A percentile compares a stretch with the other conserved stretches of the same genome.
Evolutionary conservation across 2,329 filamentous ascomycete genomes (phyloP).

Genomic region (Verticillium dahliae): DNA sequence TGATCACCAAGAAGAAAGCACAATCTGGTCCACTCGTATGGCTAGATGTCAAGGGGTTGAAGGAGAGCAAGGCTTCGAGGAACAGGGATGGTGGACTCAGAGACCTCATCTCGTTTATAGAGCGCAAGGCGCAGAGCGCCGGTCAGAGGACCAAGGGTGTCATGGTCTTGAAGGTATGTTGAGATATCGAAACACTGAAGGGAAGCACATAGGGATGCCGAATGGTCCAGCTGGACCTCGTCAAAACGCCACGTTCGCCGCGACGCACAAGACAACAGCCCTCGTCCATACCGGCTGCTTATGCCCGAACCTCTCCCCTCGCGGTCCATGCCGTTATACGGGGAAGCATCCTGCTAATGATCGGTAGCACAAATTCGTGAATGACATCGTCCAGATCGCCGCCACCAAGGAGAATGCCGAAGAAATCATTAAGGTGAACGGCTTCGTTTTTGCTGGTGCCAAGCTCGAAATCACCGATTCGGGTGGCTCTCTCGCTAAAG

Average conservation of each 20-base stretch:
- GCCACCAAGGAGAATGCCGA: constrained; percentile 58
- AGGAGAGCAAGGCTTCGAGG: constrained; percentile 59
- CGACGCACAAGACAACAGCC: constrained; percentile 29
- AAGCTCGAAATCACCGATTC: constrained; percentile 49
- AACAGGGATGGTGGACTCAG: constrained; percentile 62
- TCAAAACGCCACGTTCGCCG: constrained; percentile 11
- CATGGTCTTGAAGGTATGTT: constrained; percentile 74
- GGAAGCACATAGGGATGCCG: constrained; percentile 17
- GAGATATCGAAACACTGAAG: constrained; percentile 24
- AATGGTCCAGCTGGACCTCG: constrained; percentile 27
- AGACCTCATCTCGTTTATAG: constrained; percentile 60
- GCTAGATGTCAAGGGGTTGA: constrained; percentile 55
- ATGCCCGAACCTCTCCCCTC: constrained; percentile 15
- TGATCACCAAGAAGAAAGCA: constrained; percentile 10
- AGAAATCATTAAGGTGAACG: constrained; percentile 61
- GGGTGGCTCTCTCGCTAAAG: constrained; percentile 33
- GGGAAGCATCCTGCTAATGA: constrained; percentile 56
- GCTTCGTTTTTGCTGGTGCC: constrained; percentile 61
- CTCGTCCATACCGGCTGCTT: constrained; percentile 25
- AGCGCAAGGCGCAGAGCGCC: constrained; percentile 59
- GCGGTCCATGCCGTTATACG: constrained; percentile 14
- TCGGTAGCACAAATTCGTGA: constrained; percentile 62
- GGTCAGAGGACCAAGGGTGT: constrained; percentile 37
- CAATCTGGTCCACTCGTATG: constrained; percentile 12
- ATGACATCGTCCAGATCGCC: constrained; percentile 63